Evolutionary conservation across 306 rosid genomes (phyloP).

Genomic region (Begonia fuchsioides): DNA sequence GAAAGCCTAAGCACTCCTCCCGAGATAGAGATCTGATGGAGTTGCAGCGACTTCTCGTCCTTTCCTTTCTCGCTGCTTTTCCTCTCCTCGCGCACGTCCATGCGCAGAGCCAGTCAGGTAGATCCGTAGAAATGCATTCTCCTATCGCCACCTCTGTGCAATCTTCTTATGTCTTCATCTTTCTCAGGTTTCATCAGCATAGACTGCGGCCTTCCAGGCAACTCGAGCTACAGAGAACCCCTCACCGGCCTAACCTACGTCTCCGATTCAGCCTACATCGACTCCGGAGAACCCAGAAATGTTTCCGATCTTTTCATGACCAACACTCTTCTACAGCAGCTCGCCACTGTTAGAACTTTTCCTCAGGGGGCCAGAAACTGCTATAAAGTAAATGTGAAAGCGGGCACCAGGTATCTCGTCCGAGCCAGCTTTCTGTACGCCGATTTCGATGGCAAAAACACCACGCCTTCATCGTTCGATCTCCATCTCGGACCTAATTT

Average conservation of each 20-base stretch:
- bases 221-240: conserved; percentile 12
- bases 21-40: too few relatives aligned
- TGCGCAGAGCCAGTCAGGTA: conserved; percentile 32
- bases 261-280: conserved; percentile 31
- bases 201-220: conserved; percentile 31
- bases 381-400: conserved; percentile 24
- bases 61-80: not conserved
- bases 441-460: conserved; percentile 24
- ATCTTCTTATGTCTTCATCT: not conserved
- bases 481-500: conserved; percentile 27
- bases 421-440: conserved; percentile 29
- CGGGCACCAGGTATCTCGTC: conserved; percentile 23
- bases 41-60: too few relatives aligned
- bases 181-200: conserved; percentile 39
- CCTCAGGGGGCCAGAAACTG: conserved; percentile 48
- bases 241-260: conserved; percentile 26
- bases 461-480: conserved; percentile 17
- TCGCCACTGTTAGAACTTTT: conserved; percentile 29
- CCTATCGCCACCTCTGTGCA: not conserved
- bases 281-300: conserved; percentile 12
- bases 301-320: not conserved
- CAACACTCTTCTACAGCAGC: conserved; percentile 1
- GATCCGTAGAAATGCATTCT: conserved; percentile 1
- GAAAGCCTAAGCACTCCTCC: too few relatives aligned
- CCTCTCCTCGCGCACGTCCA: conserved; percentile 5